Conservation (phyloP, 768 basidiomycete genomes). For the Russula vinacea region DNA sequence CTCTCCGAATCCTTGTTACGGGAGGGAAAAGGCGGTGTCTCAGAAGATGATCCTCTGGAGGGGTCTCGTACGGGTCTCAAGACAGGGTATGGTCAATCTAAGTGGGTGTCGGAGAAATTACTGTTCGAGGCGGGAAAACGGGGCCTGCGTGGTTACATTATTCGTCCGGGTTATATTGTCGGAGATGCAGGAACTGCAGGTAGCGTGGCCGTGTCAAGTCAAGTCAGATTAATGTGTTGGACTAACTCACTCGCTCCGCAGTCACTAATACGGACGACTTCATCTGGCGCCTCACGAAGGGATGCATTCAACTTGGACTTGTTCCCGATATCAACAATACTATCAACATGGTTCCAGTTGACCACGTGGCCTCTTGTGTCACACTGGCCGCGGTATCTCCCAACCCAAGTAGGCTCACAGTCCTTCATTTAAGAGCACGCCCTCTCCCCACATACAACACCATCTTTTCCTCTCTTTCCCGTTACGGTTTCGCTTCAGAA, state of each 20-base stretch:
- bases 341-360: conserved; percentile 97
- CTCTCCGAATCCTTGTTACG: conserved; percentile 69
- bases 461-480: conserved; percentile 66
- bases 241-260: conserved; percentile 34
- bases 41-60: conserved; percentile 86
- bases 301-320: conserved; percentile 95
- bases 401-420: conserved; percentile 47
- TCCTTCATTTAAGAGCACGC: conserved; percentile 80
- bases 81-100: conserved; percentile 94
- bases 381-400: conserved; percentile 68
- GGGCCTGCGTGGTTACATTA: conserved; percentile 79
- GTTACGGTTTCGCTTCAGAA: conserved; percentile 76
- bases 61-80: conserved; percentile 71
- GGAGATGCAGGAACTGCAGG: conserved; percentile 87
- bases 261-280: conserved; percentile 99
- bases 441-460: conserved; percentile 89
- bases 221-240: not conserved
- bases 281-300: conserved; percentile 96
- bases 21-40: conserved; percentile 58
- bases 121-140: conserved; percentile 86
- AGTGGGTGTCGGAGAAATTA: conserved; percentile 97
- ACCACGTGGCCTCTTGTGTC: conserved; percentile 86
- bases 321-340: conserved; percentile 98
- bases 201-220: conserved; percentile 39
- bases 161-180: conserved; percentile 94